phyloP scores from a whole-genome alignment of 148 eudicot species.

The Camellia granthamiana region DNA sequence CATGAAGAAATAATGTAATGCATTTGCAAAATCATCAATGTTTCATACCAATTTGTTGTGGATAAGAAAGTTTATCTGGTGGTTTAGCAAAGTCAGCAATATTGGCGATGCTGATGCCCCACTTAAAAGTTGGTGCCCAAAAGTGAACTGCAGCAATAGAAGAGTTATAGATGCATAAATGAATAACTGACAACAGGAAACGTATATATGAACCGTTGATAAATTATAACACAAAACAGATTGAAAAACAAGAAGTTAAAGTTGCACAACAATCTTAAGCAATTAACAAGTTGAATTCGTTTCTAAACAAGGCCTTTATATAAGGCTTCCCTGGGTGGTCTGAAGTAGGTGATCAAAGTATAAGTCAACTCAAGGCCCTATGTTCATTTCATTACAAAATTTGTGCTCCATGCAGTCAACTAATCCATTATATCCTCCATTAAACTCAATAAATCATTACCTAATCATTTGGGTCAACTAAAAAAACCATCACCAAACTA shows the following conservation, averaged over 20 bases:
- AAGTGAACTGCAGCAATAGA: conserved; percentile 71
- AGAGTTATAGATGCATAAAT: not conserved
- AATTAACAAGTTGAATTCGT: too few species aligned
- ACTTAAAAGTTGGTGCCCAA: conserved; percentile 98
- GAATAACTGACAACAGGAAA: not conserved
- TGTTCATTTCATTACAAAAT: not conserved
- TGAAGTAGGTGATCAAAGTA: too few species aligned
- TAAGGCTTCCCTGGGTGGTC: too few species aligned
- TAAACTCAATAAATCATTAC: not conserved
- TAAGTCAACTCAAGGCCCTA: not conserved
- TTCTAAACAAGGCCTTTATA: too few species aligned
- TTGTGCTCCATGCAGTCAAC: not conserved
- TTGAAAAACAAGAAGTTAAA: too few species aligned
- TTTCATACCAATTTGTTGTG: conserved; percentile 77
- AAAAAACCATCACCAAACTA: not conserved
- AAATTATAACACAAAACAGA: too few species aligned
- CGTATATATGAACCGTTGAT: not conserved
- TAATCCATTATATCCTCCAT: not conserved
- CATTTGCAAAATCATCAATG: not conserved
- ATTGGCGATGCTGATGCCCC: conserved; percentile 97
- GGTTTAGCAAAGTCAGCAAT: conserved; percentile 78
- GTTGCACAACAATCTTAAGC: too few species aligned
- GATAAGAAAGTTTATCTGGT: conserved; percentile 83
- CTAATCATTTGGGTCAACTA: not conserved
- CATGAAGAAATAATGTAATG: not conserved